Percentiles rank a stretch among this genome's conserved stretches.
Conservation (phyloP, 2,329 filamentous ascomycete genomes). For the Neonectria faginata region DNA sequence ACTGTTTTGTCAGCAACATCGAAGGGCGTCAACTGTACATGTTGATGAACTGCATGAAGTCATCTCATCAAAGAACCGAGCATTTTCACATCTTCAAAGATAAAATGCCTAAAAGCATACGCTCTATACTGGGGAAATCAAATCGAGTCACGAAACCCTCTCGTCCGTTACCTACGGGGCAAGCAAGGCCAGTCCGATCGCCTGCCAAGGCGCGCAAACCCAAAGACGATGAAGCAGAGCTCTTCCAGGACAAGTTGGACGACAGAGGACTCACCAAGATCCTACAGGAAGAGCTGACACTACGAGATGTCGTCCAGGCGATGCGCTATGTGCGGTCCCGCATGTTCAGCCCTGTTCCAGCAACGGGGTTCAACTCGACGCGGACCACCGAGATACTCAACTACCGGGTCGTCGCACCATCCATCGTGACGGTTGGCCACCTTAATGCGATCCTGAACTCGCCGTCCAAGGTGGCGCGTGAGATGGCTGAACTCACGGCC, state of each 20-base stretch:
- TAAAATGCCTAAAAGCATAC: conserved; percentile 50
- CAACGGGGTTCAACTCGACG: conserved; percentile 72
- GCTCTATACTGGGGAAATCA: conserved; percentile 54
- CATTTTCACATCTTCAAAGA: background rate
- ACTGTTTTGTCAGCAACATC: conserved; percentile 33
- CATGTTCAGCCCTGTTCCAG: conserved; percentile 75
- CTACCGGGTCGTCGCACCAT: conserved; percentile 69
- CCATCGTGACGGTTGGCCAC: conserved; percentile 74
- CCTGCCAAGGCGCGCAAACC: conserved; percentile 43
- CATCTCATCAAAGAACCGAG: background rate
- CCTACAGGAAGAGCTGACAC: conserved; percentile 65
- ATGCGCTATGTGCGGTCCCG: conserved; percentile 69
- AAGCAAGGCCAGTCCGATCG: conserved; percentile 38
- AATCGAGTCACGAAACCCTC: conserved; percentile 51
- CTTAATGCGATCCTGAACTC: conserved; percentile 72
- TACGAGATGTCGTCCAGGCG: conserved; percentile 73
- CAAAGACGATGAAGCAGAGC: conserved; percentile 42
- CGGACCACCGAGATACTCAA: conserved; percentile 73
- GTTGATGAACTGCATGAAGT: background rate
- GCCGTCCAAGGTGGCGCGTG: conserved; percentile 74
- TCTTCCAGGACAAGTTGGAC: conserved; percentile 64
- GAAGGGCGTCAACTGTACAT: conserved; percentile 21
- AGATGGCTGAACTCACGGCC: conserved; percentile 70
- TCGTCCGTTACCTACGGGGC: conserved; percentile 32
- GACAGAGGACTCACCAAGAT: conserved; percentile 69